Percentiles rank a stretch among this genome's conserved stretches.
These are phyloP conservation scores for Penicillium sp. DNA, from an alignment of 2,329 filamentous ascomycete species.

Conservation along the genomic window DNA sequence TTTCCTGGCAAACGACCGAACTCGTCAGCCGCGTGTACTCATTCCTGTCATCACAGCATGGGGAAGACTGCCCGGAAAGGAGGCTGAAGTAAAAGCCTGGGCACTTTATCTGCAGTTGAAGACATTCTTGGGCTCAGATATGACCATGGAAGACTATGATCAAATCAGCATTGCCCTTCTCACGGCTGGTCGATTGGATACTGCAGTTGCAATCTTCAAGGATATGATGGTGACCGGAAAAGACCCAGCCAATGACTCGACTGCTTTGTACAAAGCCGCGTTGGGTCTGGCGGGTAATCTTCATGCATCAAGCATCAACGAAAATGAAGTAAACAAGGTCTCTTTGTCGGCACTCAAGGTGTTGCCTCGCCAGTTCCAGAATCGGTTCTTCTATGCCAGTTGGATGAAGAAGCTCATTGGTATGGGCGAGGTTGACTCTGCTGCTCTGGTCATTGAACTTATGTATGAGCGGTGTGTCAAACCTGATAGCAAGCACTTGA, in stretches of 20 bases:
- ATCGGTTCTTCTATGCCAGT: slow-evolving; percentile 81
- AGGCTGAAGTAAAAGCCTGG: slow-evolving; percentile 63
- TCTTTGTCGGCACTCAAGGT: slow-evolving; percentile 52
- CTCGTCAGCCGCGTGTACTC: slow-evolving; percentile 46
- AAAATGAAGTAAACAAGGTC: slow-evolving; percentile 49
- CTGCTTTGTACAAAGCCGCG: slow-evolving; percentile 45
- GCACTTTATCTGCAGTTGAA: slow-evolving; percentile 65
- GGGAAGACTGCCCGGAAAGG: slow-evolving; percentile 53
- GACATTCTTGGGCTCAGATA: slow-evolving; percentile 57
- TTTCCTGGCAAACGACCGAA: slow-evolving; percentile 42
- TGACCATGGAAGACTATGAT: slow-evolving; percentile 75
- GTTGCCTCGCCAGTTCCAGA: slow-evolving; percentile 57
- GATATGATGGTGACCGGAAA: slow-evolving; percentile 77
- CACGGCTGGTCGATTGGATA: slow-evolving; percentile 61
- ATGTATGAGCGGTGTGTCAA: slow-evolving; percentile 70
- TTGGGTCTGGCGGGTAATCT: slow-evolving; percentile 43
- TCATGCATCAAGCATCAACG: slow-evolving; percentile 43
- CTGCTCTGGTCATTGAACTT: slow-evolving; percentile 69
- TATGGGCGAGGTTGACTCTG: slow-evolving; percentile 68
- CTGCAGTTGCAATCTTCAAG: slow-evolving; percentile 74
- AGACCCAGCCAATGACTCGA: slow-evolving; percentile 46
- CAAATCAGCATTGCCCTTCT: slow-evolving; percentile 70
- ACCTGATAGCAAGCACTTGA: slow-evolving; percentile 73
- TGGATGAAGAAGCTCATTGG: slow-evolving; percentile 85
- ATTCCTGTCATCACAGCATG: slow-evolving; percentile 70